Conservation (phyloP, 805 yeast species). For the Starmerella floricola region DNA sequence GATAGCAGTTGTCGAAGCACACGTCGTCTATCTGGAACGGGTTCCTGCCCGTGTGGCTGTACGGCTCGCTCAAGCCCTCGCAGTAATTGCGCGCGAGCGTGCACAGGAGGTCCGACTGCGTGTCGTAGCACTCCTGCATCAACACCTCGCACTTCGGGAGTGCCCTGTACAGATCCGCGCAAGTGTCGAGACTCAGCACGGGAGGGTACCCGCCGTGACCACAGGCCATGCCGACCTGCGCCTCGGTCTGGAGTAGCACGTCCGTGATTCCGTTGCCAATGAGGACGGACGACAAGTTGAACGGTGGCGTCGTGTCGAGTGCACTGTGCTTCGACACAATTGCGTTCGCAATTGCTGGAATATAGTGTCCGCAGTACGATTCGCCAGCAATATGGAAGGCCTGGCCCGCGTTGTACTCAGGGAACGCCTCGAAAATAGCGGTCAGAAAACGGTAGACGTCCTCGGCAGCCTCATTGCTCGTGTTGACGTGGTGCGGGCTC, state of each 20-base stretch:
- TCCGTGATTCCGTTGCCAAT: conserved; percentile 93
- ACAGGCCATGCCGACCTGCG: conserved; percentile 88
- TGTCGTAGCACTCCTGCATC: conserved; percentile 60
- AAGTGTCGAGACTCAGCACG: conserved; percentile 55
- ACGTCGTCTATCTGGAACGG: conserved; percentile 79
- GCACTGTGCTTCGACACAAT: conserved; percentile 34
- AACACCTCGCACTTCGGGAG: conserved; percentile 40
- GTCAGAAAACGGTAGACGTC: conserved; percentile 81
- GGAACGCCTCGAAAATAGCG: conserved; percentile 72
- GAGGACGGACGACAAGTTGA: conserved; percentile 62
- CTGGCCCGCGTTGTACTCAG: conserved; percentile 41
- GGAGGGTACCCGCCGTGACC: conserved; percentile 67
- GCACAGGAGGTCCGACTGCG: conserved; percentile 66
- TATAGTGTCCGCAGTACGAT: conserved; percentile 86
- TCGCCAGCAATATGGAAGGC: conserved; percentile 86
- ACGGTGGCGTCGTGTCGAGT: conserved; percentile 20
- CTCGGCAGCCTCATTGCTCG: conserved; percentile 69
- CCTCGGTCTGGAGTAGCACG: conserved; percentile 61
- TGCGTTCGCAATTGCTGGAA: conserved; percentile 61
- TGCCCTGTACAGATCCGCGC: conserved; percentile 50
- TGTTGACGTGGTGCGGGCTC: conserved; percentile 41
- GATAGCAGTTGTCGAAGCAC: conserved; percentile 55
- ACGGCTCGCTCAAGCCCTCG: conserved; percentile 68
- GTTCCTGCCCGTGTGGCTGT: conserved; percentile 72
- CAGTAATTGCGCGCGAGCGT: conserved; percentile 79